Conservation (phyloP, 768 basidiomycete species). For the Strobilomyces confusus region DNA sequence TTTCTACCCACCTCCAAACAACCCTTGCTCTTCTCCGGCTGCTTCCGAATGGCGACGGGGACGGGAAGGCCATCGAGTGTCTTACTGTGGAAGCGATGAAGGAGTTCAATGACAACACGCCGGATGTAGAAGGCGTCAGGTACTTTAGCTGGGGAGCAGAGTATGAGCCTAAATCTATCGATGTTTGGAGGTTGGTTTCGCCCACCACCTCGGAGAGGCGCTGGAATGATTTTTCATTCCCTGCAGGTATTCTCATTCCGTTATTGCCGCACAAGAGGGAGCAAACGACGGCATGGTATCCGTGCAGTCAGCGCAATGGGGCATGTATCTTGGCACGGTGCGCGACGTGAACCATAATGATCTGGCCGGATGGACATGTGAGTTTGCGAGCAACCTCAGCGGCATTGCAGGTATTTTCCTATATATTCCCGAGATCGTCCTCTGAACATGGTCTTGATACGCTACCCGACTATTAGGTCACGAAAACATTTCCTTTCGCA, state of each 20-base stretch:
- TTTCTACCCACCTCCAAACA: constrained; percentile 59
- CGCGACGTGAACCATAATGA: constrained; percentile 88
- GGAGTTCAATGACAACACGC: constrained; percentile 82
- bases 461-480: constrained; percentile 21
- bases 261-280: constrained; percentile 83
- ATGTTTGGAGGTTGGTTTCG: constrained; percentile 68
- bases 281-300: constrained; percentile 94
- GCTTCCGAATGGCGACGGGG: constrained; percentile 88
- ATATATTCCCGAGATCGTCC: not conserved
- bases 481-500: constrained; percentile 85
- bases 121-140: constrained; percentile 72
- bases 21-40: constrained; percentile 76
- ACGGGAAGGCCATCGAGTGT: constrained; percentile 89
- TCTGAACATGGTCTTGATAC: not conserved
- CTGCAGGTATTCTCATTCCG: constrained; percentile 62
- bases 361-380: constrained; percentile 82
- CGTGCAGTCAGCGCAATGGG: constrained; percentile 87
- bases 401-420: constrained; percentile 15
- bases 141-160: constrained; percentile 97
- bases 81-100: constrained; percentile 85
- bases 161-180: constrained; percentile 85
- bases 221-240: not conserved
- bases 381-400: constrained; percentile 27
- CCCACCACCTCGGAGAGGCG: not conserved
- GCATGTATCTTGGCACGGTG: constrained; percentile 95